phyloP scores from a whole-genome alignment of 2,329 filamentous ascomycete species.

The Colletotrichum chlorophyti region DNA sequence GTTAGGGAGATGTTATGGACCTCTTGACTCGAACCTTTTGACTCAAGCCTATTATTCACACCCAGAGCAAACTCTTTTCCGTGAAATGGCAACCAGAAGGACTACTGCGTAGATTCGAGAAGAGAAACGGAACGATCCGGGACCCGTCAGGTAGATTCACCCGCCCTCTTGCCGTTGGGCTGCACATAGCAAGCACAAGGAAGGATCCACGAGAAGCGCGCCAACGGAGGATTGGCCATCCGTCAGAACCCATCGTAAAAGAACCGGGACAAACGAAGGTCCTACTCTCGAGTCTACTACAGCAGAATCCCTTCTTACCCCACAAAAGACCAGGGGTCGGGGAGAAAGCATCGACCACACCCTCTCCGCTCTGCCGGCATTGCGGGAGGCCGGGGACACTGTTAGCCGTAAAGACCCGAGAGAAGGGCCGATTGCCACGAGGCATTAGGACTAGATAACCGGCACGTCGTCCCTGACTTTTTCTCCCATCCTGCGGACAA shows the following conservation, averaged over 20 bases:
- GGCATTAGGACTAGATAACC: conserved; percentile 23
- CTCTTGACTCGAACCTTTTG: too few species aligned
- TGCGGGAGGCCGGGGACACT: neutral
- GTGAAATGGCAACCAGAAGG: too few species aligned
- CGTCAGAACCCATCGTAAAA: neutral
- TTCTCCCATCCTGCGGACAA: neutral
- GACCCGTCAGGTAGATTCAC: too few species aligned
- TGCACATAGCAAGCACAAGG: neutral
- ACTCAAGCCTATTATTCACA: too few species aligned
- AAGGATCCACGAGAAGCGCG: neutral
- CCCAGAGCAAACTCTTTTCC: too few species aligned
- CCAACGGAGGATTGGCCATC: neutral
- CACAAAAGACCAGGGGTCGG: neutral
- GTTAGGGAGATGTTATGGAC: too few species aligned
- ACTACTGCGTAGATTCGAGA: too few species aligned
- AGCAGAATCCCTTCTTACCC: neutral
- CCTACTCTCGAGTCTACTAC: too few species aligned
- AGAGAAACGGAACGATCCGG: too few species aligned
- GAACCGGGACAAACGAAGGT: neutral
- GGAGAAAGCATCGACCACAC: neutral
- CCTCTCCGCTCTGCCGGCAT: conserved; percentile 18
- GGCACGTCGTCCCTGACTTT: conserved; percentile 18
- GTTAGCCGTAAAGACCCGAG: conserved; percentile 24
- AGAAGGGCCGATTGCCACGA: conserved; percentile 28
- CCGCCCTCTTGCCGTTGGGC: neutral